Percentiles rank a stretch among this genome's conserved stretches.
phyloP scores from a whole-genome alignment of 78 protist species.

The Bigelowiella natans region DNA sequence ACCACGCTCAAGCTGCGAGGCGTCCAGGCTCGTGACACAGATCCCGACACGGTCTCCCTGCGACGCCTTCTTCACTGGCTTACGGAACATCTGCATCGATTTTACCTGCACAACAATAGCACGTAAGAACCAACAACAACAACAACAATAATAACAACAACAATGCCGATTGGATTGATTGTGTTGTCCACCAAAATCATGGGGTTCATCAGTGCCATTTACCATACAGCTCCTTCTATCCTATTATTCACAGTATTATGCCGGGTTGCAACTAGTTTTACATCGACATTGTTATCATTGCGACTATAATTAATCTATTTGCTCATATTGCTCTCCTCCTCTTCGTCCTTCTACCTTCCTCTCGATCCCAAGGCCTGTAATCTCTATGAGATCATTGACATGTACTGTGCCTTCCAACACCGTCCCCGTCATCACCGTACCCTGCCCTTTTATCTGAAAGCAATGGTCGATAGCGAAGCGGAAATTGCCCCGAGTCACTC shows the following conservation, averaged over 20 bases:
- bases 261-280: too few relatives aligned
- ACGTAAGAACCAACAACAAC: too few relatives aligned
- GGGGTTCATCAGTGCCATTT: background rate
- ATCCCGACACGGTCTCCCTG: constrained; percentile 79
- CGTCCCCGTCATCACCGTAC: constrained; percentile 90
- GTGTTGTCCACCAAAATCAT: too few relatives aligned
- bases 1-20: constrained; percentile 69
- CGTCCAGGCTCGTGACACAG: constrained; percentile 71
- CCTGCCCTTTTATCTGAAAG: constrained; percentile 87
- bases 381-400: constrained; percentile 9
- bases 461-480: constrained; percentile 90
- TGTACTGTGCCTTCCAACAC: constrained; percentile 58
- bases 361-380: background rate
- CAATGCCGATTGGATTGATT: too few relatives aligned
- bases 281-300: too few relatives aligned
- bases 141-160: too few relatives aligned
- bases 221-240: background rate
- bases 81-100: constrained; percentile 84
- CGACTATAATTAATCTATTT: too few relatives aligned
- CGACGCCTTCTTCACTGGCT: constrained; percentile 43
- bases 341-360: constrained; percentile 17
- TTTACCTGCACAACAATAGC: constrained; percentile 44
- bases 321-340: too few relatives aligned
- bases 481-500: constrained; percentile 33
- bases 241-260: too few relatives aligned